phyloP scores from a whole-genome alignment of 2,329 filamentous ascomycete genomes.

The Colletotrichum theobromicola region DNA sequence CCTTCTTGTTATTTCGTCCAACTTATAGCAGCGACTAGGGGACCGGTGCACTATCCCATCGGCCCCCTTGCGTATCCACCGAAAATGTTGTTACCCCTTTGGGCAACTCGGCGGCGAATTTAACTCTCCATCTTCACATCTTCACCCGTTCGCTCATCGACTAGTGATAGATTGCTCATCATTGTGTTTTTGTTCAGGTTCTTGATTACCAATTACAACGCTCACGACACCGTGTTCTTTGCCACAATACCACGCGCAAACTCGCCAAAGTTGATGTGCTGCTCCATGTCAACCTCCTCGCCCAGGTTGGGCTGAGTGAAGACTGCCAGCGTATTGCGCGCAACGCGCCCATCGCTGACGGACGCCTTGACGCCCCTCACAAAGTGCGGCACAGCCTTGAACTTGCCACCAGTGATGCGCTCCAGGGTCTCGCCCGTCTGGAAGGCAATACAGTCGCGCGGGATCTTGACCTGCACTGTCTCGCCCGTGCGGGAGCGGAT shows the following conservation, averaged over 20 bases:
- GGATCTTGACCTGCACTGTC: slow-evolving; percentile 91
- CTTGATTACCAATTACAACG: not conserved
- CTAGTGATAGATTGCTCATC: not conserved
- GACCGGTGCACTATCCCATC: not conserved
- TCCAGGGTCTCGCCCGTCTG: slow-evolving; percentile 94
- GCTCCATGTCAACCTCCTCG: slow-evolving; percentile 74
- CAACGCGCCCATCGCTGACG: slow-evolving; percentile 58
- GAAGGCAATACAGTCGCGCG: slow-evolving; percentile 89
- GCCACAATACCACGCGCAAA: slow-evolving; percentile 70
- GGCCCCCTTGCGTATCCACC: not conserved
- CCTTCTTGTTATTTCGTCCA: not conserved
- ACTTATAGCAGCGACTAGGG: not conserved
- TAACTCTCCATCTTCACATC: not conserved
- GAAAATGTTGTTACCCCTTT: not conserved
- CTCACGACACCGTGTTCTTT: slow-evolving; percentile 58
- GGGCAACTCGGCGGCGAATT: not conserved
- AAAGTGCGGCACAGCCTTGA: slow-evolving; percentile 96
- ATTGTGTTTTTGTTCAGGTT: not conserved
- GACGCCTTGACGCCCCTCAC: slow-evolving; percentile 76
- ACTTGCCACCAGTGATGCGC: slow-evolving; percentile 86
- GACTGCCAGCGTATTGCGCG: slow-evolving; percentile 89
- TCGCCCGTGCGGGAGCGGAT: slow-evolving; percentile 85
- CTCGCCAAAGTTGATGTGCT: slow-evolving; percentile 74
- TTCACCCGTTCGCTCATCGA: not conserved
- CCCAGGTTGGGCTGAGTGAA: slow-evolving; percentile 96